These are phyloP conservation scores for Myxozyma kluyveri DNA, from an alignment of 805 yeast species.

Conservation along the genomic window DNA sequence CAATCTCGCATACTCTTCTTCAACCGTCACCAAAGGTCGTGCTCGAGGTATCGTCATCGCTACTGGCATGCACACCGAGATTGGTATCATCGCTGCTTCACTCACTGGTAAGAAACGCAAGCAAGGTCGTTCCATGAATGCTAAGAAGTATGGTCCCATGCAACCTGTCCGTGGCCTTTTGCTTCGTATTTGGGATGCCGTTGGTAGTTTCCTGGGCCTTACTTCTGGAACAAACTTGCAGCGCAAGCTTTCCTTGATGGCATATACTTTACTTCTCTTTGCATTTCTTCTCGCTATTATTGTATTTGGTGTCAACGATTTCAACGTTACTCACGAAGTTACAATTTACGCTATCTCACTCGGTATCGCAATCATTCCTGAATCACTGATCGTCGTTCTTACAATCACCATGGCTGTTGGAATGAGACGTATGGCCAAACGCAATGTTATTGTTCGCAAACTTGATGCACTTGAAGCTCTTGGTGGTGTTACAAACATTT, in stretches of 20 bases:
- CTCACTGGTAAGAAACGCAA: slow-evolving; percentile 21
- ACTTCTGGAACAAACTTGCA: slow-evolving; percentile 81
- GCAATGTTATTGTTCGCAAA: slow-evolving; percentile 71
- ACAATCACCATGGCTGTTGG: slow-evolving; percentile 87
- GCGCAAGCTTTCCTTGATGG: slow-evolving; percentile 70
- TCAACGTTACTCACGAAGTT: slow-evolving; percentile 71
- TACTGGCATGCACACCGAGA: slow-evolving; percentile 71
- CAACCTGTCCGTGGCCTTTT: slow-evolving; percentile 42
- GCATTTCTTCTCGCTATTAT: slow-evolving; percentile 86
- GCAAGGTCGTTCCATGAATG: slow-evolving; percentile 22
- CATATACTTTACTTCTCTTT: slow-evolving; percentile 64
- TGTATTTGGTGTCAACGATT: slow-evolving; percentile 80
- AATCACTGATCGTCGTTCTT: slow-evolving; percentile 72
- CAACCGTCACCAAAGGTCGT: slow-evolving; percentile 70
- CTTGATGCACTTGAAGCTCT: slow-evolving; percentile 74
- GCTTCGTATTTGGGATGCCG: slow-evolving; percentile 51
- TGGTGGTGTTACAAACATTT: slow-evolving; percentile 75
- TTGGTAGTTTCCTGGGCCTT: slow-evolving; percentile 71
- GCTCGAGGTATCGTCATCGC: slow-evolving; percentile 65
- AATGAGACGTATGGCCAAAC: slow-evolving; percentile 66
- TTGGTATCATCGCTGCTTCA: slow-evolving; percentile 64
- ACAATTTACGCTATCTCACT: slow-evolving; percentile 89
- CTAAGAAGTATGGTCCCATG: slow-evolving; percentile 23
- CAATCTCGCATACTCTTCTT: slow-evolving; percentile 69
- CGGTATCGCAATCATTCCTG: slow-evolving; percentile 78